These are phyloP conservation scores for Pythium scleroteichum DNA, from an alignment of 352 stramenopile species.

Conservation along the genomic window DNA sequence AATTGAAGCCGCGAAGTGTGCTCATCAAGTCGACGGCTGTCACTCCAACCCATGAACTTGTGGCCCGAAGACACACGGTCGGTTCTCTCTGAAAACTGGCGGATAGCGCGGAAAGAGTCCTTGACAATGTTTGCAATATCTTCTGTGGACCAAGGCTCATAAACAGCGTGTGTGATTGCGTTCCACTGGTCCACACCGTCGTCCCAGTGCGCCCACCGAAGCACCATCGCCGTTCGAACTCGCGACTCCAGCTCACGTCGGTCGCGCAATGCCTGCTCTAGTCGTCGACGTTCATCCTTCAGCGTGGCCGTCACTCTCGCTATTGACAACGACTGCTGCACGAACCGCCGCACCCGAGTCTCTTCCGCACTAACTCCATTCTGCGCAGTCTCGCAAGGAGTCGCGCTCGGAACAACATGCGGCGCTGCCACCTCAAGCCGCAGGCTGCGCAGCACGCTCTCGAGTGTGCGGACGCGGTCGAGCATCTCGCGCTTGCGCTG, in stretches of 20 bases:
- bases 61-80: constrained; percentile 3
- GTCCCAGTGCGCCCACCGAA: neutral
- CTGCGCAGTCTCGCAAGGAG: neutral
- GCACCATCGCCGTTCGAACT: too few relatives aligned
- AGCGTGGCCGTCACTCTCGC: too few relatives aligned
- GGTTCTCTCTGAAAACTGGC: constrained; percentile 2
- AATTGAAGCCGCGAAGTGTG: constrained; percentile 14
- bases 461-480: neutral
- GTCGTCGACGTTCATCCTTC: too few relatives aligned
- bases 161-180: neutral
- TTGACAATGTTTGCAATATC: neutral
- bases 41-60: constrained; percentile 22
- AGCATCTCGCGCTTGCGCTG: constrained; percentile 6
- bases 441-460: constrained; percentile 5
- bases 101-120: constrained; percentile 9
- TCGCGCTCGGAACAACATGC: neutral
- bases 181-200: neutral
- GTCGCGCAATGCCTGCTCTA: too few relatives aligned
- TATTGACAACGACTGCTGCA: too few relatives aligned
- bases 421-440: neutral
- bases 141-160: neutral
- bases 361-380: neutral
- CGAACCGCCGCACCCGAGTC: too few relatives aligned
- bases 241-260: too few relatives aligned
- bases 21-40: constrained; percentile 13